Base-by-base conservation (phyloP, 208 protist genomes). In the Leishmania martiniquensis region DNA sequence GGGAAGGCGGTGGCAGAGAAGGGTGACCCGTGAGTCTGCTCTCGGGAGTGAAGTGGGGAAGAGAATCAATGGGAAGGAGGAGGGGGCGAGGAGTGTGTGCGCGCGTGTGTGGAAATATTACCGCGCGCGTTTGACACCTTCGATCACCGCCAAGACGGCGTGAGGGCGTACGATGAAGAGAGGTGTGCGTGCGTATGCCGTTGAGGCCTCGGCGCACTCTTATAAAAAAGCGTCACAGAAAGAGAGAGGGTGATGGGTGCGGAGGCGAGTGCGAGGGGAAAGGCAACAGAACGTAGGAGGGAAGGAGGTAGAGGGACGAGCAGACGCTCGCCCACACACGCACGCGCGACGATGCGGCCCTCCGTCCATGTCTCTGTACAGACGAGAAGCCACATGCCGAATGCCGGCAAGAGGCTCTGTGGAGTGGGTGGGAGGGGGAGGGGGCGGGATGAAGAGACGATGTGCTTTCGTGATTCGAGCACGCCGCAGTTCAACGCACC, bases 361-460 rank as follows among this genome's bases (percentile, higher is more conserved):
- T n/a, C n/a, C n/a, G n/a, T n/a, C n/a, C n/a, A n/a, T n/a, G n/a
- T n/a, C n/a, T n/a, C n/a, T n/a, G n/a, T n/a, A n/a, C n/a, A n/a
- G n/a, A 17, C 15, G 49, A 10, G 13, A 57, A 29, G 52, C 10
- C 22, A 4, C 3, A 29, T 57, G 52, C n/a, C 52, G 52, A 25
- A 57, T 57, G 52, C 22, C 52, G 5, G 2, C n/a, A 25, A 57
- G n/a, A 57, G 52, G 3, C 22, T 57, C 17, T 52, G 51, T 29
- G 51, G 17, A 29, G 37, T 29, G 52, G 12, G 65, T n/a, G 45
- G 12, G 60, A 37, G 32, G 39, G 65, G n/a, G 44, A 63, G n/a
- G 68, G 65, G 32, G 70, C 68, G 54, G 13, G 47, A 59, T 29
- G 75, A 32, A 70, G 37, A 34, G 13, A n/a, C 37, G 65, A 47